Evolutionary conservation across 192 early-diverging fungal species (phyloP), one percentile per base, ranked within the genome.

Genomic region (Globomyces pollinis-pini): DNA sequence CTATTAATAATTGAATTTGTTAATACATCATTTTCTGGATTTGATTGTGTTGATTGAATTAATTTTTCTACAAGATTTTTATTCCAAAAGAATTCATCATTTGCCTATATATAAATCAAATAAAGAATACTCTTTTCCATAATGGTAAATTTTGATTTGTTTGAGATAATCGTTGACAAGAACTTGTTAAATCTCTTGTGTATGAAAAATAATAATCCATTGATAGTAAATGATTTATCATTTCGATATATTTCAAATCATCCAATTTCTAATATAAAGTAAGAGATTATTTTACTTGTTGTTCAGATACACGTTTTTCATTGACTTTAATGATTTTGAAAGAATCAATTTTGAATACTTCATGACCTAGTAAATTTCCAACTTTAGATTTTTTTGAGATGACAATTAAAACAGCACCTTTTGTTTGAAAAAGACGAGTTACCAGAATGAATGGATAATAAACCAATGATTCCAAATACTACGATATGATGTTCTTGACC

Each of bases 1-100:
- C n/a, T n/a, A n/a, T n/a, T n/a, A 49, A 11, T 33, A 1, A 39
- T 21, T 31, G 6, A 51, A 36, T 57, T 12, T 29, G 29, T 33
- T 35, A 12, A 13, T 29, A 69, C 55, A 43, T 69, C 74, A 16
- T 77, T 63, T 30, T 77, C 72, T 20, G 69, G 59, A 38, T 70
- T 60, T 16, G 59, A 61, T 18, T 51, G 16, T 2, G 75, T 68
- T 28, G 77, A 45, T 4, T 88, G 73, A 54, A 90, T 91, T 26
- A 96, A 70, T 44, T 83, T 77, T 50, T 79, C 63, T 28, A 79
- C 70, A 18, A 92, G 67, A 39, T 81, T 77, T 26, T 69, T 75
- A 75, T 98, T 99, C 90, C 87, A 99, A 67, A 93, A 96, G 71
- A 96, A 99, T 44, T 91, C 78, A 49, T 93, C 89, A 69, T 94